Conservation (phyloP, 164 flowering plant species). For the Nymphaea thermarum region DNA sequence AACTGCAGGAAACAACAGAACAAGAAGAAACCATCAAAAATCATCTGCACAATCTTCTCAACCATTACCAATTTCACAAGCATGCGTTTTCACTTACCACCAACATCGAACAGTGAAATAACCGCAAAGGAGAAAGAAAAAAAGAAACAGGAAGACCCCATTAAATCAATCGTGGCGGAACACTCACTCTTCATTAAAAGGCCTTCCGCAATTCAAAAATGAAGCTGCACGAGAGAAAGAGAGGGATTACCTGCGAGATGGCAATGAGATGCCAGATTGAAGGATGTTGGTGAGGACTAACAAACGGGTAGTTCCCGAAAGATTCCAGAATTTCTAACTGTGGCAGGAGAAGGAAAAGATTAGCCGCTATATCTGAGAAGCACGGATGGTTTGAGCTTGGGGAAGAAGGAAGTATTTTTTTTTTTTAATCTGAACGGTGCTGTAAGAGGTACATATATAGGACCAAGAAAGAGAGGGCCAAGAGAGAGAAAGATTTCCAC, state of each 20-base stretch:
- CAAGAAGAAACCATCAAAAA: neutral
- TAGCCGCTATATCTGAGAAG: neutral
- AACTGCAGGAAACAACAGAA: neutral
- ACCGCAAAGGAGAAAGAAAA: neutral
- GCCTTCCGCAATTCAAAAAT: too few relatives aligned
- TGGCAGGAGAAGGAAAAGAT: neutral
- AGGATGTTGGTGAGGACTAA: neutral
- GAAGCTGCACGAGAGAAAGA: neutral
- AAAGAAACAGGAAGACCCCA: neutral
- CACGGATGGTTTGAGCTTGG: neutral
- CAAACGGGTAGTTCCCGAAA: neutral
- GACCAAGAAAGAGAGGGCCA: neutral
- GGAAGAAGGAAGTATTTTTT: neutral
- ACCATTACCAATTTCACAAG: neutral
- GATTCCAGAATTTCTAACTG: neutral
- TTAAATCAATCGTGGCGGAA: neutral
- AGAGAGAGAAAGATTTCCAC: neutral
- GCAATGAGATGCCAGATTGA: neutral
- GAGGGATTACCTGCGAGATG: neutral
- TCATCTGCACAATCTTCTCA: neutral
- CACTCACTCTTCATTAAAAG: neutral
- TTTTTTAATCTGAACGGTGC: neutral
- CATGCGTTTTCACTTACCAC: neutral
- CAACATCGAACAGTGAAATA: neutral
- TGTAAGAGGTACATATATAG: neutral